These are phyloP conservation scores for Mesotaenium endlicherianum DNA, from an alignment of 139 green algal species.

Conservation along the genomic window DNA sequence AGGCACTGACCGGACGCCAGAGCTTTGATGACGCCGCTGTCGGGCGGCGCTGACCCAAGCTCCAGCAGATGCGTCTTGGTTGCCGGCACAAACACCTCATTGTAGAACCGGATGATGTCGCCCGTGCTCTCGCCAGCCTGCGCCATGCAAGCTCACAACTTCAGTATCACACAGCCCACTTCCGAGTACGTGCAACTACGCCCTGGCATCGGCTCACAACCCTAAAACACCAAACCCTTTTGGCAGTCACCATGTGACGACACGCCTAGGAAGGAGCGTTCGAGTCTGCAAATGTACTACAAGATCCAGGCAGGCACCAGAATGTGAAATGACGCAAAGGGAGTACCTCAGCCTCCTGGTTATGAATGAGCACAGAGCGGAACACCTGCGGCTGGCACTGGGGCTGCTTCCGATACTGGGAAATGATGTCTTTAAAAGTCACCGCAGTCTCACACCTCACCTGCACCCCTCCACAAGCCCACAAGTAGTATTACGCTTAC, in stretches of 20 bases:
- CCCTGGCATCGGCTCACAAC: too few species aligned
- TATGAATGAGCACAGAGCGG: constrained; percentile 72
- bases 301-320: too few species aligned
- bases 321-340: too few species aligned
- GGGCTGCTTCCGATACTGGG: constrained; percentile 75
- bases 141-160: too few species aligned
- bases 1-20: neutral
- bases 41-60: constrained; percentile 4
- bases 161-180: too few species aligned
- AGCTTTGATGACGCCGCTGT: neutral
- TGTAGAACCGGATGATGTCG: constrained; percentile 94
- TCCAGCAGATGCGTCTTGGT: constrained; percentile 53
- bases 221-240: neutral
- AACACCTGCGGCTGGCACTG: constrained; percentile 71
- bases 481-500: too few species aligned
- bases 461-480: too few species aligned
- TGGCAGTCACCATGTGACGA: neutral
- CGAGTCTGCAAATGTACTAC: too few species aligned
- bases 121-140: constrained; percentile 33
- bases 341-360: too few species aligned
- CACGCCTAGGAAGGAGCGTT: too few species aligned
- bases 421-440: constrained; percentile 83
- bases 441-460: constrained; percentile 49
- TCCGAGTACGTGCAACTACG: too few species aligned
- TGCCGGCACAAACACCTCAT: constrained; percentile 73